phyloP scores from a whole-genome alignment of 495 filamentous ascomycete genomes.

The Echria macrotheca region DNA sequence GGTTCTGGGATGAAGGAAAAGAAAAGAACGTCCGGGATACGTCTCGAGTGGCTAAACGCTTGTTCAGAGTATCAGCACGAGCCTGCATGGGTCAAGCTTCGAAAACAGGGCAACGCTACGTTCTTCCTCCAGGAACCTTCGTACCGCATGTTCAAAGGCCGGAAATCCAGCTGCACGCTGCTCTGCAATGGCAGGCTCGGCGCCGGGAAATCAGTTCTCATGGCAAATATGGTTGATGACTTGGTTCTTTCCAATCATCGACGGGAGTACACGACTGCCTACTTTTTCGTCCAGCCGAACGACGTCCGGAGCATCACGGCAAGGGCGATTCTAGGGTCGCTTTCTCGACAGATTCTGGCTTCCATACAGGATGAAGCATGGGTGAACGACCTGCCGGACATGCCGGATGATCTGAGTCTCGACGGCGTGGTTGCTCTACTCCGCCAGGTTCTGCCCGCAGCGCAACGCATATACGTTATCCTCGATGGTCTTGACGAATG shows the following conservation, averaged over 20 bases:
- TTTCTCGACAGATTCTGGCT: slow-evolving; percentile 35
- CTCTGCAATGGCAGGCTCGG: slow-evolving; percentile 37
- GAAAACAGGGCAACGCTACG: slow-evolving; percentile 35
- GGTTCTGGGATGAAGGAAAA: slow-evolving; percentile 20
- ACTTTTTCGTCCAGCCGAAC: slow-evolving; percentile 43
- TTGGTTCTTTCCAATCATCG: slow-evolving; percentile 24
- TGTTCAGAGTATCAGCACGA: slow-evolving; percentile 38
- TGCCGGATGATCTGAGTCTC: not conserved
- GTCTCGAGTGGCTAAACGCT: slow-evolving; percentile 26
- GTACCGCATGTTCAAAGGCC: slow-evolving; percentile 36
- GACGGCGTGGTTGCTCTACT: slow-evolving; percentile 18
- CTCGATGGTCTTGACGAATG: slow-evolving; percentile 40
- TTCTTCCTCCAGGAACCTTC: slow-evolving; percentile 20
- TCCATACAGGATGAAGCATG: slow-evolving; percentile 13
- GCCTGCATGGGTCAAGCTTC: not conserved
- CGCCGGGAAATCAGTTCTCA: slow-evolving; percentile 38
- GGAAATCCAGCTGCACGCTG: slow-evolving; percentile 26
- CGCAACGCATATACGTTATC: slow-evolving; percentile 26
- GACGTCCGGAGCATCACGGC: slow-evolving; percentile 33
- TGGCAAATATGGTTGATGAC: slow-evolving; percentile 42
- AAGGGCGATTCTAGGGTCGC: slow-evolving; percentile 33
- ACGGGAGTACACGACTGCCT: slow-evolving; percentile 22
- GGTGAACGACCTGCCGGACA: slow-evolving; percentile 10
- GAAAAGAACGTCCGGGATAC: slow-evolving; percentile 14
- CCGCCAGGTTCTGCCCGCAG: slow-evolving; percentile 11